Evolutionary conservation across 1,284 basidiomycete species (phyloP).

Genomic region (Ceratobasidium sp.): DNA sequence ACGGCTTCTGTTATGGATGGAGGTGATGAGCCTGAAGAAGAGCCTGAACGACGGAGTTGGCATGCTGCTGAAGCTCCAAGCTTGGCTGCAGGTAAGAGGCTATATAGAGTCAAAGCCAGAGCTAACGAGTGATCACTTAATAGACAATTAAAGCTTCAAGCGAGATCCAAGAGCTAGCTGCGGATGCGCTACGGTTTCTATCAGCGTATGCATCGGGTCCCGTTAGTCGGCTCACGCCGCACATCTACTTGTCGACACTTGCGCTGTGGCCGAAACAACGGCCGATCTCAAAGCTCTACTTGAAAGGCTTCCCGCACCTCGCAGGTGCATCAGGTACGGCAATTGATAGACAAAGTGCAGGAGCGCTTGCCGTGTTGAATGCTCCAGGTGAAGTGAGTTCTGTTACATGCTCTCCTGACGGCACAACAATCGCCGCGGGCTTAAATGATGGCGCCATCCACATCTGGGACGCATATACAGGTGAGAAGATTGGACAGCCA

Average conservation of each 20-base stretch:
- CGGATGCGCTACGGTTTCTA: slow-evolving; percentile 3
- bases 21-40: slow-evolving; percentile 4
- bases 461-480: background rate
- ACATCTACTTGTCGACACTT: slow-evolving; percentile 1
- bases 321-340: background rate
- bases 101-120: background rate
- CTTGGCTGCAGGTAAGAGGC: background rate
- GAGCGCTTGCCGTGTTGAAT: background rate
- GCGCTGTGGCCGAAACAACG: background rate
- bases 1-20: slow-evolving; percentile 13
- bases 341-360: background rate
- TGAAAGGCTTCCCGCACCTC: background rate
- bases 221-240: background rate
- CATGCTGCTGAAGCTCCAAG: background rate
- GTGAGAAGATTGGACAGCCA: background rate
- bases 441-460: background rate
- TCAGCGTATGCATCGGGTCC: background rate
- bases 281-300: background rate
- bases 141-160: background rate
- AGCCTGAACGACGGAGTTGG: background rate
- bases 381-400: background rate
- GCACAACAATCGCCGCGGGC: background rate
- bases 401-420: slow-evolving; percentile 3
- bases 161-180: background rate
- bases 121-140: background rate